Base-by-base conservation (phyloP, 1,139 yeast species). In the Debaryomyces fabryi region DNA sequence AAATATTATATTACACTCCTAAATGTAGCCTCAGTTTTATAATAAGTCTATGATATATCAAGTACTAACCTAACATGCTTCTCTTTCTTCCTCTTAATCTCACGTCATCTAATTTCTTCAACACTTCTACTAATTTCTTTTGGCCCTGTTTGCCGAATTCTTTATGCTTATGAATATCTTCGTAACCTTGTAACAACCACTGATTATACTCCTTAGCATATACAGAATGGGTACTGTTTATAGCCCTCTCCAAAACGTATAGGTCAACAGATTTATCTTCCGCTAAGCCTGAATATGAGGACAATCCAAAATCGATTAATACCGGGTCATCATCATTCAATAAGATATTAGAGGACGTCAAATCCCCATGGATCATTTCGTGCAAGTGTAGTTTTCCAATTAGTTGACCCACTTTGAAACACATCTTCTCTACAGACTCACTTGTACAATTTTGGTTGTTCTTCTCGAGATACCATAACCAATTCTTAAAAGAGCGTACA, bases 261-360 rank as follows among this genome's bases (percentile, higher is more conserved):
- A 95, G 67, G 65, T 95, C 99, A 13, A 95, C 99, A 2, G 99
- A 98, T 64, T 90, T 91, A 63, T 93, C 98, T 59, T 95, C 99
- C 0, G 88, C 79, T 53, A 90, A 63, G 0, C 81, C 79, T 1
- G 96, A 84, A 49, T 85, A 84, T n/a, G 91, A 82, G 5, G 88
- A 83, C 16, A 95, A 76, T 0, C 99, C 99, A 68, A 95, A 93
- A 62, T 95, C 99, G 51, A 95, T 95, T 59, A 93, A 69, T 38
- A 76, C 80, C 0, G 96, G 90, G 6, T 58, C 63, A 2, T 39
- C 46, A 6, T 48, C 46, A 25, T 75, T 76, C 9, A 92, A 64
- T 43, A 95, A 78, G 25, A 92, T 81, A 61, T 95, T 95, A 0
- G 98, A 91, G 23, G 95, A 84, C 0, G 99, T 95, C 59, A 95